phyloP scores from a whole-genome alignment of 495 filamentous ascomycete genomes.

The Aspergillus sclerotioniger region DNA sequence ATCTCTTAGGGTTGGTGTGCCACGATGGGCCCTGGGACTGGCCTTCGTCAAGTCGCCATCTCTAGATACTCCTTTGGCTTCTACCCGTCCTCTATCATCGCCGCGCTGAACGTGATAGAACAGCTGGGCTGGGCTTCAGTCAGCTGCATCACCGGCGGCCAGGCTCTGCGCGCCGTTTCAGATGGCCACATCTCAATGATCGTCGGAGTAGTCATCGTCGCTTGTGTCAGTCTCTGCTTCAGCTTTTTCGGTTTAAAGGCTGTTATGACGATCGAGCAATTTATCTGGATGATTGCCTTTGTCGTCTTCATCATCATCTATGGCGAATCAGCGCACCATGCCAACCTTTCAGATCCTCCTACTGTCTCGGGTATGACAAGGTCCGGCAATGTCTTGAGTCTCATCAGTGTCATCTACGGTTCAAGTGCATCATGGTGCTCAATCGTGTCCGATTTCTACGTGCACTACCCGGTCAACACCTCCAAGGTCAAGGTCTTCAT shows the following conservation, averaged over 20 bases:
- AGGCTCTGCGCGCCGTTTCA: conserved; percentile 35
- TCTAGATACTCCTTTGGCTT: conserved; percentile 34
- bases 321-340: conserved; percentile 47
- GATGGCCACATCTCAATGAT: conserved; percentile 35
- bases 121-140: conserved; percentile 39
- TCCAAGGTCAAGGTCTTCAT: conserved; percentile 54
- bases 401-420: conserved; percentile 57
- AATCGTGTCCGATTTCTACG: conserved; percentile 62
- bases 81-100: conserved; percentile 31
- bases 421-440: conserved; percentile 59
- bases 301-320: conserved; percentile 59
- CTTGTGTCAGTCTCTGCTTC: conserved; percentile 52
- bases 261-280: conserved; percentile 60
- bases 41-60: conserved; percentile 83
- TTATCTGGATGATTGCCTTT: conserved; percentile 57
- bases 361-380: conserved; percentile 36
- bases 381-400: conserved; percentile 48
- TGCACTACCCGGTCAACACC: conserved; percentile 55
- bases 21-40: conserved; percentile 70
- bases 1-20: conserved; percentile 33
- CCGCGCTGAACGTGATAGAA: conserved; percentile 31
- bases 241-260: conserved; percentile 58
- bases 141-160: conserved; percentile 38
- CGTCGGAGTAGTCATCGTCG: conserved; percentile 47
- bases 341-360: conserved; percentile 41